Evolutionary conservation across 1,139 yeast genomes (phyloP).

Genomic region (Diutina mesorugosa): DNA sequence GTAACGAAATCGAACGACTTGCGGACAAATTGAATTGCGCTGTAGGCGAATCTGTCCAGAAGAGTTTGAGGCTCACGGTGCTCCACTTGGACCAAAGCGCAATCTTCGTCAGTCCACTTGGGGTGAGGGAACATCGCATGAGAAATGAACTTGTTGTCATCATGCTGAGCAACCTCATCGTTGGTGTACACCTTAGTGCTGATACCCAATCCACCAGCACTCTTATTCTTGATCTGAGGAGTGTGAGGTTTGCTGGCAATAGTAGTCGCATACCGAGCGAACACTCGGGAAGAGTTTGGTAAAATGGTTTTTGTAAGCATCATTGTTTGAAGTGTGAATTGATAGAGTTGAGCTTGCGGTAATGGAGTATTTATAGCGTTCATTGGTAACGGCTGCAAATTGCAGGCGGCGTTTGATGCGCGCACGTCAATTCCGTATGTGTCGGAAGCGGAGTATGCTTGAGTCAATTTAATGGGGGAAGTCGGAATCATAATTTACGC

Average conservation of each 20-base stretch:
- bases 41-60: constrained; percentile 42
- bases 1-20: constrained; percentile 46
- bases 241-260: background rate
- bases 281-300: background rate
- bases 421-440: background rate
- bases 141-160: constrained; percentile 12
- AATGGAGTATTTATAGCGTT: background rate
- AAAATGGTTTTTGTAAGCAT: background rate
- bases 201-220: background rate
- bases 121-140: constrained; percentile 51
- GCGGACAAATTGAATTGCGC: constrained; percentile 33
- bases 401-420: background rate
- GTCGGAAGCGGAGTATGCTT: background rate
- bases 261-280: background rate
- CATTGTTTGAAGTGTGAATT: background rate
- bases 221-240: background rate
- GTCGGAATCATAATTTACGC: background rate
- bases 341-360: background rate
- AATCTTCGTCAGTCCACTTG: constrained; percentile 28
- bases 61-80: constrained; percentile 39
- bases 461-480: background rate
- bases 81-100: constrained; percentile 32
- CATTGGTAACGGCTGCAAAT: background rate
- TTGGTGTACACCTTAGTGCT: background rate
- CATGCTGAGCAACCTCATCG: constrained; percentile 3